Percentiles rank a stretch among this genome's conserved stretches.
Conservation (phyloP, 371 early-diverging fungal genomes). For the Rhizopus stolonifer region DNA sequence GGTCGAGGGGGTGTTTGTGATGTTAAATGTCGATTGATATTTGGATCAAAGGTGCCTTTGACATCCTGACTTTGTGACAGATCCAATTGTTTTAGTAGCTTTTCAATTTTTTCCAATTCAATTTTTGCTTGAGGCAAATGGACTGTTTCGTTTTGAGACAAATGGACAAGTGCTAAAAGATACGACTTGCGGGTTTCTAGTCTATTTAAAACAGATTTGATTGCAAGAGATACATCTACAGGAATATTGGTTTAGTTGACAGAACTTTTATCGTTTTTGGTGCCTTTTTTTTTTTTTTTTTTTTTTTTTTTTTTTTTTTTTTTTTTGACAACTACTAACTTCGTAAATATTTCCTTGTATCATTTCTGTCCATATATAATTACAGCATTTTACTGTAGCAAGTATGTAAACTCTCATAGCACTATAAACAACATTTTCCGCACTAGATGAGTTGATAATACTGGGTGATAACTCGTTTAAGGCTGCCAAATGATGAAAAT, state of each 20-base stretch:
- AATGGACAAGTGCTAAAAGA: slow-evolving; percentile 30
- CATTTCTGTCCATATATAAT: slow-evolving; percentile 64
- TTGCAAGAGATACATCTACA: background rate
- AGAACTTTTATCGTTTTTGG: too few relatives aligned
- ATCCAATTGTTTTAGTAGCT: slow-evolving; percentile 6
- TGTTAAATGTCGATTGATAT: slow-evolving; percentile 66
- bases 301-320: background rate
- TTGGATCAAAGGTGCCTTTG: slow-evolving; percentile 56
- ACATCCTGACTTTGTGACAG: slow-evolving; percentile 4
- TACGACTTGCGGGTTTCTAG: slow-evolving; percentile 32
- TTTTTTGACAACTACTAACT: slow-evolving; percentile 24
- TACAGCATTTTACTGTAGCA: slow-evolving; percentile 56
- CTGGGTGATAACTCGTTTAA: slow-evolving; percentile 35
- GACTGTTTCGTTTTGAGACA: slow-evolving; percentile 32
- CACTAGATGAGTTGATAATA: slow-evolving; percentile 10
- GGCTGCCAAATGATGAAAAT: slow-evolving; percentile 55
- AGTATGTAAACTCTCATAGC: slow-evolving; percentile 56
- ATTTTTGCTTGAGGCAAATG: slow-evolving; percentile 30
- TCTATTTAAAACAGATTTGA: slow-evolving; percentile 27
- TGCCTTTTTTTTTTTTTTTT: background rate
- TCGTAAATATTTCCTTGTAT: slow-evolving; percentile 62
- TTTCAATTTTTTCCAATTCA: slow-evolving; percentile 15
- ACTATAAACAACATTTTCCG: slow-evolving; percentile 27
- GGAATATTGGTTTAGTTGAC: too few relatives aligned
- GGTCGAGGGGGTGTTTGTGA: slow-evolving; percentile 74